Percentiles rank a stretch among this genome's conserved stretches.
phyloP scores from a whole-genome alignment of 2,329 filamentous ascomycete species.

The Alternaria incomplexa region DNA sequence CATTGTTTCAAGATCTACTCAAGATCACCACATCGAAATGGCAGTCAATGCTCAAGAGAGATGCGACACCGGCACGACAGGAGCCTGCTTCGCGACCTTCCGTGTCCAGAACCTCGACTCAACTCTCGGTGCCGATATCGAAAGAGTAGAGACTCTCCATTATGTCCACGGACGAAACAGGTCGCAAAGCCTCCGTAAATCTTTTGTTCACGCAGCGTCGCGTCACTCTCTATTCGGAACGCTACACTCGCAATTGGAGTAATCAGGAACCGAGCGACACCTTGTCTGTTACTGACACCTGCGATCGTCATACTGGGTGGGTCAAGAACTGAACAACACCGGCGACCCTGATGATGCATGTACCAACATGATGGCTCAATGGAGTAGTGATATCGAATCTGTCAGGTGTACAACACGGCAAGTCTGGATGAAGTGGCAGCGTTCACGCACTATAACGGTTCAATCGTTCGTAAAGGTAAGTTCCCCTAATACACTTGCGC shows the following conservation, averaged over 20 bases:
- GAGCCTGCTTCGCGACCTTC: conserved; percentile 30
- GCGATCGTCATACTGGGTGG: not conserved
- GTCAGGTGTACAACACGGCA: not conserved
- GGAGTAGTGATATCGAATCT: not conserved
- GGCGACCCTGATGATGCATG: not conserved
- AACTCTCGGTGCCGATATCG: conserved; percentile 46
- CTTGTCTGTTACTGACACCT: not conserved
- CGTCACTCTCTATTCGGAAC: not conserved
- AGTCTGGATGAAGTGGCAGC: not conserved
- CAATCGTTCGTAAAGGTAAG: not conserved
- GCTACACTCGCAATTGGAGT: not conserved
- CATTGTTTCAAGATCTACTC: conserved; percentile 27
- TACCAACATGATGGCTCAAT: not conserved
- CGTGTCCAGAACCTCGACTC: conserved; percentile 43
- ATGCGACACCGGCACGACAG: conserved; percentile 2
- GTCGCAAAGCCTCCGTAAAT: not conserved
- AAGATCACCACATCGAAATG: conserved; percentile 30
- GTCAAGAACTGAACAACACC: not conserved
- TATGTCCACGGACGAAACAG: not conserved
- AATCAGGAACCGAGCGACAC: not conserved
- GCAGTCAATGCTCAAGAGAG: conserved; percentile 21
- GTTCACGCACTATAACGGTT: not conserved
- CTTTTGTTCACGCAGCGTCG: conserved; percentile 53
- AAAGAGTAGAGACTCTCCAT: conserved; percentile 22
- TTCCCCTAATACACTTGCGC: not conserved